Percentiles rank a stretch among this genome's conserved stretches.
These are phyloP conservation scores for Aspergillus sp. DNA, from an alignment of 2,329 filamentous ascomycete genomes.

Conservation along the genomic window DNA sequence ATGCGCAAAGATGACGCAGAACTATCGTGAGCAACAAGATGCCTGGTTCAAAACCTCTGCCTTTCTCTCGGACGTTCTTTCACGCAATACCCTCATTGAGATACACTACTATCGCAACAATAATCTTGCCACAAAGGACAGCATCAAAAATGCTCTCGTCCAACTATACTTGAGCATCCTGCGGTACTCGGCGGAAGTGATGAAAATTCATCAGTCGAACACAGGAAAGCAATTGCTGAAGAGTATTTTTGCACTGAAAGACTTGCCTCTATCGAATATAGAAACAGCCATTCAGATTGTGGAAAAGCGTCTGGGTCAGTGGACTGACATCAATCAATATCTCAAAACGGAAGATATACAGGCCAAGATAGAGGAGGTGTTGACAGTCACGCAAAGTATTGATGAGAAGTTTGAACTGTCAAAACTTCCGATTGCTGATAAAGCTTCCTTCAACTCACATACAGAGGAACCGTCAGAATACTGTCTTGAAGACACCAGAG, in stretches of 20 bases:
- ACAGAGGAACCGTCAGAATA: background rate
- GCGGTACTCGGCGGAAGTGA: conserved; percentile 5
- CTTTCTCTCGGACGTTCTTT: conserved; percentile 8
- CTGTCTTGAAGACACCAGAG: conserved; percentile 19
- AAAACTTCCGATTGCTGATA: conserved; percentile 2
- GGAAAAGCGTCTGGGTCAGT: conserved; percentile 4
- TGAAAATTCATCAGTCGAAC: background rate
- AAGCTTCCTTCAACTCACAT: conserved; percentile 14
- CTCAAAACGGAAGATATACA: conserved; percentile 8
- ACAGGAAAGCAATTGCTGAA: conserved; percentile 5
- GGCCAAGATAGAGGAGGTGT: conserved; percentile 1
- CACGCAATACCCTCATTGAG: conserved; percentile 9
- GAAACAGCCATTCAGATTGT: conserved; percentile 8
- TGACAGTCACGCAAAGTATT: background rate
- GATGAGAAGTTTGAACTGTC: background rate
- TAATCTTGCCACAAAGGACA: background rate
- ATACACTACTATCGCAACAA: conserved; percentile 5
- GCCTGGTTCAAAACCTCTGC: conserved; percentile 11
- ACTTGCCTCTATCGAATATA: conserved; percentile 7
- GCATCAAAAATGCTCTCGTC: conserved; percentile 3
- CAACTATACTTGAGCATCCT: conserved; percentile 10
- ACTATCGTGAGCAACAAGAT: conserved; percentile 4
- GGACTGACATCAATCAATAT: conserved; percentile 5
- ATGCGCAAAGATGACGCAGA: conserved; percentile 9
- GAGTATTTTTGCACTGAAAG: conserved; percentile 7